Evolutionary conservation across 768 basidiomycete species (phyloP), one percentile per base, ranked within the genome.

Genomic region (Hericium coralloides): DNA sequence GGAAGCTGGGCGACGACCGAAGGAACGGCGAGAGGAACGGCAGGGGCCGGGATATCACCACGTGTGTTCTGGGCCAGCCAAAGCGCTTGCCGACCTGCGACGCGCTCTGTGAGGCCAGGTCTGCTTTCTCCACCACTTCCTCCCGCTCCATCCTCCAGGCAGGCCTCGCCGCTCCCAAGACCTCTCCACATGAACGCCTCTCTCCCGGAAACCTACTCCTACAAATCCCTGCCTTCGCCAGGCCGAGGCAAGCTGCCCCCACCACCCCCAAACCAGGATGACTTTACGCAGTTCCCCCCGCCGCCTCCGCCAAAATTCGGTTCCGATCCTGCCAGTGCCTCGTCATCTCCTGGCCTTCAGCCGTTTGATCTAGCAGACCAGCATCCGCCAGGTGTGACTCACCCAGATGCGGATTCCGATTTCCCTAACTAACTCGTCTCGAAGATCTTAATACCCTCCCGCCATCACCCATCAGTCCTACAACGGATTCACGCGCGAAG

Each of bases 401-500:
- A 17, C 31, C 2, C 31, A 31, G 5, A 31, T 31, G 31, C 10
- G 31, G 31, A 7, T 1, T 31, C 8, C 31, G 31, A 31, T 31
- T 50, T 37, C 45, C 38, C 17, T 15, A 38, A 39, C 18, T 53
- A 45, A 26, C n/a, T 52, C 26, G 31, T 41, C 37, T 49, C 31
- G 23, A 58, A 64, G 65, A 55, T 47, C 47, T 52, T 37, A 23
- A 53, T 23, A 12, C 23, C 36, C 25, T 17, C 6, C 39, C 60
- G 55, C 38, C 52, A 60, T 18, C 60, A 49, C 37, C 61, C 59
- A 5, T 56, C 60, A 41, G 61, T 55, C 56, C 68, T 1, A 66
- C 65, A 17, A 56, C 74, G 37, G 79, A 76, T 43, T 70, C 72
- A 36, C 86, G 77, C 66, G 61, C 77, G 20, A 88, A 78, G 72